These are phyloP conservation scores for Tolypocladium guangdongense DNA, from an alignment of 2,329 filamentous ascomycete species.

Conservation along the genomic window DNA sequence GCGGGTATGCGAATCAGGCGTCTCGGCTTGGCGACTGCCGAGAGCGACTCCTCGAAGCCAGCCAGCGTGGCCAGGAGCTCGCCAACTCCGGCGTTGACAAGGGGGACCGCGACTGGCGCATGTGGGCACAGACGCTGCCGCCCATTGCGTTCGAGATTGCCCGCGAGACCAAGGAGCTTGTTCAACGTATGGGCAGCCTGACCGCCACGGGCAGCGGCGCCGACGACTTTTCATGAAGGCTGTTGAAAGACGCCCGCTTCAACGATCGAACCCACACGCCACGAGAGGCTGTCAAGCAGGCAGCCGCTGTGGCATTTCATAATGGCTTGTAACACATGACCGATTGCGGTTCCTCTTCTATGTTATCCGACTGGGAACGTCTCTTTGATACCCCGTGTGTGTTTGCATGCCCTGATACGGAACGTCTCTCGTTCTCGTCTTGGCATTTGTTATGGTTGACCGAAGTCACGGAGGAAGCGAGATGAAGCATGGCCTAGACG, in stretches of 20 bases:
- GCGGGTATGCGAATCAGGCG: conserved; percentile 40
- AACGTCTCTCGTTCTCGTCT: background rate
- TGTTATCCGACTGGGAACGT: background rate
- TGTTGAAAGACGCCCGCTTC: background rate
- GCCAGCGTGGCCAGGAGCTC: conserved; percentile 49
- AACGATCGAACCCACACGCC: background rate
- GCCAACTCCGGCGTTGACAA: conserved; percentile 35
- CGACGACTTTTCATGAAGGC: conserved; percentile 37
- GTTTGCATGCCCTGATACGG: background rate
- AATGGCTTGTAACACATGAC: background rate
- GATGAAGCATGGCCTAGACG: background rate
- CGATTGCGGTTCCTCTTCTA: background rate
- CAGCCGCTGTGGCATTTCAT: background rate
- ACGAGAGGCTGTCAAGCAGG: background rate
- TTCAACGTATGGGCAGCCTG: conserved; percentile 30
- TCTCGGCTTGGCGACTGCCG: conserved; percentile 51
- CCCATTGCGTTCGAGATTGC: conserved; percentile 83
- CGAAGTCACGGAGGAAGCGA: background rate
- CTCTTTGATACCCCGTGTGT: conserved; percentile 1
- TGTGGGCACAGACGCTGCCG: conserved; percentile 61
- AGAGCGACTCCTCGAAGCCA: conserved; percentile 53
- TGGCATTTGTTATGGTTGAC: background rate
- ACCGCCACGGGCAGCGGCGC: conserved; percentile 16
- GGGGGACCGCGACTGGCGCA: conserved; percentile 45
- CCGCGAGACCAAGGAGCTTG: conserved; percentile 66